A percentile compares a stretch with the other conserved stretches of the same genome.
phyloP scores from a whole-genome alignment of 345 rosid species.

The Cardamine chenopodiifolia region DNA sequence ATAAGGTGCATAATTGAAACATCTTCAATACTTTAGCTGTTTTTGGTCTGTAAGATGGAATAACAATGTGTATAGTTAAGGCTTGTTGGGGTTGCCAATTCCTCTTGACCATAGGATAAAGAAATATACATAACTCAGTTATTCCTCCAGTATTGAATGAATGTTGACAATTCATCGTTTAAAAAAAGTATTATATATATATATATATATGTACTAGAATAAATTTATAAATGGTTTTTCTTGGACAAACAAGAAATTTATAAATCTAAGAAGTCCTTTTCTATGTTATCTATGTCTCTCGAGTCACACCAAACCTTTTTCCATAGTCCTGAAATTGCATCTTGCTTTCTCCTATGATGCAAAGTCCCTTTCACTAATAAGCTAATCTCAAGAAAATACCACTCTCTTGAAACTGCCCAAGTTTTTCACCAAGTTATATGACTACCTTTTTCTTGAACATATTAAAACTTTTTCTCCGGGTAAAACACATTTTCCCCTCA shows the following conservation, averaged over 20 bases:
- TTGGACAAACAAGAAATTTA: too few relatives aligned
- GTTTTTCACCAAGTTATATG: not conserved
- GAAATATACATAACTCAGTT: not conserved
- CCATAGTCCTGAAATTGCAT: not conserved
- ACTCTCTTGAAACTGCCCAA: not conserved
- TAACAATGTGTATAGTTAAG: not conserved
- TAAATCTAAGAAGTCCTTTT: not conserved
- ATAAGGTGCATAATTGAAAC: not conserved
- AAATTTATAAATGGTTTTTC: too few relatives aligned
- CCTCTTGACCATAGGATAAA: slow-evolving; percentile 1
- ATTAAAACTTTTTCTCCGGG: not conserved
- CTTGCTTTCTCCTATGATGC: not conserved
- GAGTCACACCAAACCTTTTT: not conserved
- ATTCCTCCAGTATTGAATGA: not conserved
- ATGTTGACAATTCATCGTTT: not conserved
- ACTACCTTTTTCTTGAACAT: not conserved
- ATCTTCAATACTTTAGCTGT: not conserved
- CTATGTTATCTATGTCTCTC: not conserved
- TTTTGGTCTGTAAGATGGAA: not conserved
- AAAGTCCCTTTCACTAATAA: not conserved
- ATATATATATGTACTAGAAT: not conserved
- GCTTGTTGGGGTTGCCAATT: not conserved
- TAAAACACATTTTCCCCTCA: not conserved
- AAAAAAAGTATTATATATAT: not conserved
- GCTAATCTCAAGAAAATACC: slow-evolving; percentile 1